A percentile compares a stretch with the other conserved stretches of the same genome.
Evolutionary conservation across 1,284 basidiomycete species (phyloP).

Genomic region (Abortiporus biennis): DNA sequence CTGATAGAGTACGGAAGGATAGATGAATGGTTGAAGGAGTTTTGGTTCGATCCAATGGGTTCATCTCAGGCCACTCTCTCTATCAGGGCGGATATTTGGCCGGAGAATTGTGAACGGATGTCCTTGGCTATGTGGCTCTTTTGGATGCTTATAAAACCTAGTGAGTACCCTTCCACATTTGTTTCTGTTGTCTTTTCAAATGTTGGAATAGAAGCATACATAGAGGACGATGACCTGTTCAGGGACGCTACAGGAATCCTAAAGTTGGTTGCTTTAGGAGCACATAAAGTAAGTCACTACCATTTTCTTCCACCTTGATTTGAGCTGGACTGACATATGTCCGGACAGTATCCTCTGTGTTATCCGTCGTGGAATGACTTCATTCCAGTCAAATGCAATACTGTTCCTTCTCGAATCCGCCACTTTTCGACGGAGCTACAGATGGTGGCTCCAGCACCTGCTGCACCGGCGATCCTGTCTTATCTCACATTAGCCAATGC

Average conservation of each 20-base stretch:
- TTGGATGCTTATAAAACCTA: slow-evolving; percentile 49
- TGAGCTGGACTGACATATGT: not conserved
- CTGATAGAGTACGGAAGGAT: slow-evolving; percentile 32
- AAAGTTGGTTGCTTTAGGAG: slow-evolving; percentile 59
- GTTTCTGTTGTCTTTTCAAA: slow-evolving; percentile 7
- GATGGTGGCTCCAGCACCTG: slow-evolving; percentile 50
- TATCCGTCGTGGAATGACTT: slow-evolving; percentile 54
- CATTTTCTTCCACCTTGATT: not conserved
- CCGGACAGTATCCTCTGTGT: slow-evolving; percentile 51
- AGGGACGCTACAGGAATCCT: slow-evolving; percentile 42
- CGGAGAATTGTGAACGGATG: slow-evolving; percentile 25
- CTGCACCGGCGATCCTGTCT: slow-evolving; percentile 63
- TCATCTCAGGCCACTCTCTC: slow-evolving; percentile 25
- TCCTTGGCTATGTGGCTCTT: slow-evolving; percentile 35
- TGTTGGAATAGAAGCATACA: slow-evolving; percentile 46
- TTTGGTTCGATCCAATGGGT: slow-evolving; percentile 30
- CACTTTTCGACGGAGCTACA: slow-evolving; percentile 38
- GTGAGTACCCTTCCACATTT: slow-evolving; percentile 30
- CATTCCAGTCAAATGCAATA: slow-evolving; percentile 27
- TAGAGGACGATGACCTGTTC: slow-evolving; percentile 31
- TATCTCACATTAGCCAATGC: slow-evolving; percentile 53
- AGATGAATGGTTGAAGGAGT: slow-evolving; percentile 30
- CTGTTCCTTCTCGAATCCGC: slow-evolving; percentile 17
- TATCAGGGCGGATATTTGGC: slow-evolving; percentile 27
- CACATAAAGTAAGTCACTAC: slow-evolving; percentile 47